Evolutionary conservation across 257 asterid genomes (phyloP).

Genomic region (Avicennia marina): DNA sequence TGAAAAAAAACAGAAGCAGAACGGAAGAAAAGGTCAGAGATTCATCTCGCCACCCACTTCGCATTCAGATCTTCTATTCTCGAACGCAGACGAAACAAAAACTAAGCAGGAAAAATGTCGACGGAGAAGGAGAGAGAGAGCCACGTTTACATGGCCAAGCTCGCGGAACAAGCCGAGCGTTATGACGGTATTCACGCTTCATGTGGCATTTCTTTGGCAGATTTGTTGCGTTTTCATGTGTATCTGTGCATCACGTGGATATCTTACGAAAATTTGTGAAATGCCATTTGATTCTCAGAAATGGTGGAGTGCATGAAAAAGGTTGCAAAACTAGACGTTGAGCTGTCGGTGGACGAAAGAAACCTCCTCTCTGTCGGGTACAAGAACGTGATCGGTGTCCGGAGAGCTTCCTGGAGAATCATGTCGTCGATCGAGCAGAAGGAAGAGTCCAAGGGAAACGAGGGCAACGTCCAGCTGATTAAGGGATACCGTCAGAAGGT

Average conservation of each 20-base stretch:
- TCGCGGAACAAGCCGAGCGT: neutral
- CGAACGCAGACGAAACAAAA: too few relatives aligned
- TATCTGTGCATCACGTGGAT: too few relatives aligned
- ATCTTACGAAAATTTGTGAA: too few relatives aligned
- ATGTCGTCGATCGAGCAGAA: neutral
- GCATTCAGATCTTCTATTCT: too few relatives aligned
- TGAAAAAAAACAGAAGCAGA: too few relatives aligned
- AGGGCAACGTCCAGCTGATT: neutral
- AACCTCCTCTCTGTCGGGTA: neutral
- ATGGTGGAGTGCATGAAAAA: neutral
- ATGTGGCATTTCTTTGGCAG: too few relatives aligned
- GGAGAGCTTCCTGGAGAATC: neutral
- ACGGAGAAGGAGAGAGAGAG: neutral
- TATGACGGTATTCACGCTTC: neutral
- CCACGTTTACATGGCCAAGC: neutral
- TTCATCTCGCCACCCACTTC: too few relatives aligned
- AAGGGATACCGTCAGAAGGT: neutral
- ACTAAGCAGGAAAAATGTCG: neutral
- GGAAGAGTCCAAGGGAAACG: neutral
- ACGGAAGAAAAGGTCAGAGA: too few relatives aligned
- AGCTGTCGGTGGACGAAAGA: neutral
- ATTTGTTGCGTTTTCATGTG: too few relatives aligned
- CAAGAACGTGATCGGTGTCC: neutral
- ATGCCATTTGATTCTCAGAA: neutral
- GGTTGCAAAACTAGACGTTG: neutral